Percentiles rank a stretch among this genome's conserved stretches.
These are phyloP conservation scores for Knoxdaviesia capensis DNA, from an alignment of 2,329 filamentous ascomycete genomes.

Conservation along the genomic window DNA sequence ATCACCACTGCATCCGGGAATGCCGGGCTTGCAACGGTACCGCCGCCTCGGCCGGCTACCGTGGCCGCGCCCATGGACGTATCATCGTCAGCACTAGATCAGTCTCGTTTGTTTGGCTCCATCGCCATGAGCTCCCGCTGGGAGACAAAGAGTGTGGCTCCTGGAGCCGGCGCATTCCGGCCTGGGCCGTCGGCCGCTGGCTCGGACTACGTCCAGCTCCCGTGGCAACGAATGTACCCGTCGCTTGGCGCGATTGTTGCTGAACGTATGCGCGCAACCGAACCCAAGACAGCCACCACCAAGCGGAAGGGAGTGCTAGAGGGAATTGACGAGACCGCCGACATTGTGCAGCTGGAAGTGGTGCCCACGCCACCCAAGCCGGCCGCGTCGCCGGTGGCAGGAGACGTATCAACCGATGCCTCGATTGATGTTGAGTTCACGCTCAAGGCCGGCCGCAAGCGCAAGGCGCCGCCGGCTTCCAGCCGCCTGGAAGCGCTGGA, in stretches of 20 bases:
- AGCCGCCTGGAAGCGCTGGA: conserved; percentile 3
- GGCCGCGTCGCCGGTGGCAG: conserved; percentile 11
- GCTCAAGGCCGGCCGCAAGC: conserved; percentile 31
- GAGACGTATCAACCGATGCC: no score
- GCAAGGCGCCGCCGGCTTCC: conserved; percentile 20
- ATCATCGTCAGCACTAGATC: conserved; percentile 5
- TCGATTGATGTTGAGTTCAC: conserved; percentile 29
- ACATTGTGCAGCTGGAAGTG: conserved; percentile 8
- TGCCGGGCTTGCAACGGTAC: conserved; percentile 12
- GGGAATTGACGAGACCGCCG: conserved; percentile 6
- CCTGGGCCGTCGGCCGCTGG: neutral
- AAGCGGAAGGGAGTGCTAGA: conserved; percentile 7
- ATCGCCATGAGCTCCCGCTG: conserved; percentile 30
- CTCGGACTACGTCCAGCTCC: conserved; percentile 22
- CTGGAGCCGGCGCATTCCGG: neutral
- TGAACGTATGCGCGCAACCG: conserved; percentile 2
- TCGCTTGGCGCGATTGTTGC: conserved; percentile 2
- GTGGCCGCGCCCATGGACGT: no score
- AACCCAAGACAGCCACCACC: neutral
- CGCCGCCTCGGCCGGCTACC: conserved; percentile 11
- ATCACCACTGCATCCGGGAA: conserved; percentile 16
- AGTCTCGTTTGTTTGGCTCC: conserved; percentile 32
- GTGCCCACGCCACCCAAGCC: conserved; percentile 7
- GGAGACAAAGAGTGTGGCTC: conserved; percentile 14
- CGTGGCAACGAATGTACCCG: conserved; percentile 25